These are phyloP conservation scores for Oxytropis ochrocephala DNA, from an alignment of 306 rosid genomes.

Conservation along the genomic window DNA sequence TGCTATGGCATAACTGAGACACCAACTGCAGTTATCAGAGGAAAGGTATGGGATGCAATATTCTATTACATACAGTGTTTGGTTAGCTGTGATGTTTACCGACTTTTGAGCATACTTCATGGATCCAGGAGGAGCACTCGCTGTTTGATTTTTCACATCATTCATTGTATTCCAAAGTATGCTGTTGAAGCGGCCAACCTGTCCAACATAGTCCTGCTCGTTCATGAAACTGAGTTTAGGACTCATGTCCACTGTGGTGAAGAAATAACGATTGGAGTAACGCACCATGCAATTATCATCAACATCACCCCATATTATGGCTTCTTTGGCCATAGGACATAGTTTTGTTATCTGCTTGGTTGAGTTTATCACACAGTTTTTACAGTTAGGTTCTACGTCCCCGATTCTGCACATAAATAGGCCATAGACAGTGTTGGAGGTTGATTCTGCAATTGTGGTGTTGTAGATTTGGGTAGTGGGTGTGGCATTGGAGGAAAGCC, in stretches of 20 bases:
- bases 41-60: background rate
- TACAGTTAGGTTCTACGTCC: background rate
- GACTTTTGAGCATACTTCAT: background rate
- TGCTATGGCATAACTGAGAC: constrained; percentile 12
- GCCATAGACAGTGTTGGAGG: constrained; percentile 2
- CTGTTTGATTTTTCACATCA: background rate
- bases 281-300: background rate
- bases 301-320: background rate
- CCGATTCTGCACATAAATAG: background rate
- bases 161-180: background rate
- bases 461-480: background rate
- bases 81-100: background rate
- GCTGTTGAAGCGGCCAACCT: constrained; percentile 1
- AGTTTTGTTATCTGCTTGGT: background rate
- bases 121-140: background rate
- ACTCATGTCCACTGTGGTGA: background rate
- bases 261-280: background rate
- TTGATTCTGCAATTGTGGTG: background rate
- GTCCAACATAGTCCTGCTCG: background rate
- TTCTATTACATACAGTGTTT: background rate
- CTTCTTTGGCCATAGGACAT: constrained; percentile 6
- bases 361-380: background rate
- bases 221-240: background rate
- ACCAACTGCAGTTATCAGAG: constrained; percentile 6
- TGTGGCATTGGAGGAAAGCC: constrained; percentile 19